Evolutionary conservation across 352 stramenopile species (phyloP), one percentile per base, ranked within the genome.

Genomic region (Nothophytophthora sp.): DNA sequence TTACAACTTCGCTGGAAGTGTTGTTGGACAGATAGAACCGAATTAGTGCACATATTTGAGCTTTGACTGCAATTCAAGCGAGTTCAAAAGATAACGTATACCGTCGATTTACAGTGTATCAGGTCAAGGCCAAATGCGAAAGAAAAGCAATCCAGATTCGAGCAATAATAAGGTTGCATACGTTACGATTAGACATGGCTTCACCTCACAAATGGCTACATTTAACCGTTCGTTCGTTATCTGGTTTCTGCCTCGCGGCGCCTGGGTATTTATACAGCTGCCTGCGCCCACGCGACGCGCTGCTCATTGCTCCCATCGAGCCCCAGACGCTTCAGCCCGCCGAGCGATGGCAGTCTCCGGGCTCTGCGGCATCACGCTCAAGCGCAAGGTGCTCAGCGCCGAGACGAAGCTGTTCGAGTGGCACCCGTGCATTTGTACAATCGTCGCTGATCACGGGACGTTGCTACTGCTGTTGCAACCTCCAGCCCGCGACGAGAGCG

Each of bases 401-500:
- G 62, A 76, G 49, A 84, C 75, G 8, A 73, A 86, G 6, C 51
- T 91, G 36, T 77, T 89, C 50, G 81, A 91, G 55, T 89, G 81
- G 77, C 62, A 63, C 4, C 68, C 63, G 35, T 89, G 75, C 36
- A 53, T 36, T 12, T 89, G 81, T 42, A 41, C 38, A 20, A 46
- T 61, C n/a, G 24, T 87, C 44, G 70, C 61, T 4, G 44, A 47
- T 19, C 60, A 76, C 6, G 50, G 57, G 2, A 61, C 49, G 5
- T 43, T 86, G 32, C 42, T 80, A 23, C 36, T 89, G 18, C 36
- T 56, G 30, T 41, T 69, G 42, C 60, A 60, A 32, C 55, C 45
- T 0, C 33, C 46, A 27, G 29, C 50, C 12, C 55, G 55, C 30
- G 55, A 67, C 10, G 63, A 77, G n/a, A n/a, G n/a, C n/a, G n/a